These are phyloP conservation scores for Perkinsela sp. DNA, from an alignment of 208 protist genomes.

Conservation along the genomic window DNA sequence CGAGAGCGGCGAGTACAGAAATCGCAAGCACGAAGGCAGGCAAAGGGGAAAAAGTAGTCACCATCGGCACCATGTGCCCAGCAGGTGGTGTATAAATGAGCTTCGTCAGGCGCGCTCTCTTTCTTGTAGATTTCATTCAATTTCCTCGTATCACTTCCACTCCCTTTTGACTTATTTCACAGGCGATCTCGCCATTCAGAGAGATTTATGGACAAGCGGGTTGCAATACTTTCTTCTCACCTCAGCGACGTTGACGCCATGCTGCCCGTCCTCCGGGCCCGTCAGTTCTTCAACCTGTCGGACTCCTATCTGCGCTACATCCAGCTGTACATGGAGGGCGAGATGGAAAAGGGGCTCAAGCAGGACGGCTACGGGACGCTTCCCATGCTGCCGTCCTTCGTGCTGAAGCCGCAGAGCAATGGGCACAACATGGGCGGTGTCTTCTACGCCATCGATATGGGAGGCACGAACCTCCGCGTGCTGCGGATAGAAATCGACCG, in stretches of 20 bases:
- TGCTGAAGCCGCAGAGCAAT: conserved; percentile 15
- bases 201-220: neutral
- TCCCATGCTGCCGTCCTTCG: conserved; percentile 48
- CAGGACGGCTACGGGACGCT: conserved; percentile 21
- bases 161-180: too few species aligned
- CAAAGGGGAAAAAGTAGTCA: too few species aligned
- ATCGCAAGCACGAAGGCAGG: too few species aligned
- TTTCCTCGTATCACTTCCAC: too few species aligned
- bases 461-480: conserved; percentile 63
- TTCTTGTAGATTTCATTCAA: too few species aligned
- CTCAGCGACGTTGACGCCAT: neutral
- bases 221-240: neutral
- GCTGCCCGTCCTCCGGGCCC: neutral
- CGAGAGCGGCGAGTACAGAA: conserved; percentile 6
- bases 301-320: conserved; percentile 22
- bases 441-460: conserved; percentile 62
- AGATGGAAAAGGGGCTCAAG: conserved; percentile 45
- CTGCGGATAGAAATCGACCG: conserved; percentile 19
- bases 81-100: too few species aligned
- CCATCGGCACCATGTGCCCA: too few species aligned
- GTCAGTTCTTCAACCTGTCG: conserved; percentile 14
- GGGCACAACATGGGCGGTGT: conserved; percentile 13
- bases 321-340: conserved; percentile 30
- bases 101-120: too few species aligned
- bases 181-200: too few species aligned